phyloP scores from a whole-genome alignment of 2,329 filamentous ascomycete genomes.

The Pleomassaria siparia region DNA sequence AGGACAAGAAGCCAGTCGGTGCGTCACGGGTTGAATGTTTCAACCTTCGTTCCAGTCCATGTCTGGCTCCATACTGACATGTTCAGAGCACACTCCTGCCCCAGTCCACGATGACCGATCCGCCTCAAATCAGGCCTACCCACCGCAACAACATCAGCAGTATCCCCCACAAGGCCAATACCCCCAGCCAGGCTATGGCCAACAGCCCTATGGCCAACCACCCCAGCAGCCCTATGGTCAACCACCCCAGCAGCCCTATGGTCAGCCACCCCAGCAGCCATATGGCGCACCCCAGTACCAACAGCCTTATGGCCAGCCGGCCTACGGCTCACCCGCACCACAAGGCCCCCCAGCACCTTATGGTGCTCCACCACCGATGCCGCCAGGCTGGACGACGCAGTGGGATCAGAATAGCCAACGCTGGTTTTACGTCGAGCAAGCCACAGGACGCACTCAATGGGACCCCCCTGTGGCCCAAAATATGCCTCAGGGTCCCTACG shows the following conservation, averaged over 20 bases:
- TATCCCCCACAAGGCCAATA: constrained; percentile 19
- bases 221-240: constrained; percentile 6
- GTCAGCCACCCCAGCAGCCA: constrained; percentile 9
- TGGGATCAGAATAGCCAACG: constrained; percentile 63
- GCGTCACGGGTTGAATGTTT: neutral
- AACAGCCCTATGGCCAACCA: neutral
- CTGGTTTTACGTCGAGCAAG: constrained; percentile 66
- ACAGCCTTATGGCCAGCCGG: constrained; percentile 13
- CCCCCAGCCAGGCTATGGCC: constrained; percentile 12
- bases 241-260: neutral
- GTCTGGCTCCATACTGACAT: neutral
- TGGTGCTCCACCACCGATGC: constrained; percentile 56
- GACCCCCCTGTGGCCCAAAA: constrained; percentile 52
- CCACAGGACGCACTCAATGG: constrained; percentile 65
- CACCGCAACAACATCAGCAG: constrained; percentile 18
- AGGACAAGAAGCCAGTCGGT: constrained; percentile 17
- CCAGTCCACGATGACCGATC: neutral
- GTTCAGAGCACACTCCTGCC: neutral
- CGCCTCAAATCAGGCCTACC: constrained; percentile 4
- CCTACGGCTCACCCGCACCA: constrained; percentile 23
- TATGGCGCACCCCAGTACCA: neutral
- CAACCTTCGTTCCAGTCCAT: too few relatives aligned
- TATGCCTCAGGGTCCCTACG: constrained; percentile 35
- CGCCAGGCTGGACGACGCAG: constrained; percentile 62
- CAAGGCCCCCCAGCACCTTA: constrained; percentile 34